Evolutionary conservation across 768 basidiomycete genomes (phyloP).

Genomic region (Fomitopsis serialis): DNA sequence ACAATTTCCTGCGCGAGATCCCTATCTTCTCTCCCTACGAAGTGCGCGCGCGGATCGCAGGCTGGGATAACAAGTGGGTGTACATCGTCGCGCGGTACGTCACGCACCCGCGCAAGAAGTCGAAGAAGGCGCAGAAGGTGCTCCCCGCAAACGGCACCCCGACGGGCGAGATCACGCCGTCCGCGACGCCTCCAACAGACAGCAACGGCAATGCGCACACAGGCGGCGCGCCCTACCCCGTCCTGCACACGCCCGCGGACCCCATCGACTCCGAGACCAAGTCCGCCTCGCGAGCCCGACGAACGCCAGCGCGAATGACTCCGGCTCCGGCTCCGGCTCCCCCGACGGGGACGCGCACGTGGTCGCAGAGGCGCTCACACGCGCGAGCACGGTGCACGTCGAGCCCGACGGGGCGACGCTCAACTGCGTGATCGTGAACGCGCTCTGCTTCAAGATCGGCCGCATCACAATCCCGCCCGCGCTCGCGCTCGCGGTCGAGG

Average conservation of each 20-base stretch:
- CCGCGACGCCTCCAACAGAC: background rate
- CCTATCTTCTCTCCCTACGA: constrained; percentile 58
- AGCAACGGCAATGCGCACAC: constrained; percentile 1
- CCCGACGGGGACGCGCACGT: background rate
- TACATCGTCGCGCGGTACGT: constrained; percentile 63
- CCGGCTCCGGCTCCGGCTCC: constrained; percentile 1
- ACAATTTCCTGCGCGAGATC: constrained; percentile 66
- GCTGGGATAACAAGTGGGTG: constrained; percentile 85
- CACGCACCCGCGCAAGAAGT: constrained; percentile 37
- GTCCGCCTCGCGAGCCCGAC: constrained; percentile 6
- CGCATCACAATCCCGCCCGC: constrained; percentile 72
- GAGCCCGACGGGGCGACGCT: constrained; percentile 53
- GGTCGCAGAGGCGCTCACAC: constrained; percentile 1
- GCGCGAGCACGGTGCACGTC: constrained; percentile 14
- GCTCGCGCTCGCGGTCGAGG: constrained; percentile 54
- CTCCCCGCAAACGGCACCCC: background rate
- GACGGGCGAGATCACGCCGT: background rate
- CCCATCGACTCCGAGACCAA: constrained; percentile 15
- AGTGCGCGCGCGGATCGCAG: constrained; percentile 46
- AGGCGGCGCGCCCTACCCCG: constrained; percentile 18
- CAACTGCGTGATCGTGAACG: constrained; percentile 61
- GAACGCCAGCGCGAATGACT: too few relatives aligned
- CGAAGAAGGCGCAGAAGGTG: constrained; percentile 7
- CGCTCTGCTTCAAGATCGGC: constrained; percentile 63
- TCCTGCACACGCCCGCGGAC: constrained; percentile 32